These are phyloP conservation scores for Limonium bicolor DNA, from an alignment of 148 eudicot genomes.

Conservation along the genomic window DNA sequence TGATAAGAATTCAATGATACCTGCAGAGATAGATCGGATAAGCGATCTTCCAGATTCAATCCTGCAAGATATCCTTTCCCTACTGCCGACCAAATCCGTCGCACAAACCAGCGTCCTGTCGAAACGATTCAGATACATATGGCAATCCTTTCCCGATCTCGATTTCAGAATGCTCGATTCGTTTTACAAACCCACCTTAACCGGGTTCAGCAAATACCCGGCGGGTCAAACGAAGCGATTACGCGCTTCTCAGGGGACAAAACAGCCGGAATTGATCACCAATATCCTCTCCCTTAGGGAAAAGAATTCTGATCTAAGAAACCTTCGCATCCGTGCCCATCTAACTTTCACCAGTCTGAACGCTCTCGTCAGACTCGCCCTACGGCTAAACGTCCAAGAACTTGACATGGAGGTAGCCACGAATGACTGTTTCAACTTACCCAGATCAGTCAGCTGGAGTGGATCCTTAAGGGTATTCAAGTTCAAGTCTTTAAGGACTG, in stretches of 20 bases:
- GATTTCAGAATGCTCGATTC: no score
- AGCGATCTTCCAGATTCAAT: constrained; percentile 48
- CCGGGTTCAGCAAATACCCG: not conserved
- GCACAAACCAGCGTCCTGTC: constrained; percentile 35
- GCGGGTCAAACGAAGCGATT: not conserved
- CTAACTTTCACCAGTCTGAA: constrained; percentile 25
- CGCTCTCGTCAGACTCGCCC: constrained; percentile 26
- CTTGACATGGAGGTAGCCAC: constrained; percentile 40
- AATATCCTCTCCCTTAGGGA: constrained; percentile 19
- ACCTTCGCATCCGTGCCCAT: constrained; percentile 25
- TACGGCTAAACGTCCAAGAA: constrained; percentile 31
- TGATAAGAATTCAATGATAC: not conserved
- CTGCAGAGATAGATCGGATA: constrained; percentile 15
- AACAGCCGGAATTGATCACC: constrained; percentile 8
- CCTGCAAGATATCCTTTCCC: constrained; percentile 30
- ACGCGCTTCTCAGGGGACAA: not conserved
- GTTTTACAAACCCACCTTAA: no score
- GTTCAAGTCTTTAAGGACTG: constrained; percentile 24
- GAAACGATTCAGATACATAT: constrained; percentile 28
- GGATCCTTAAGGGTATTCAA: constrained; percentile 18
- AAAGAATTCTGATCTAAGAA: constrained; percentile 16
- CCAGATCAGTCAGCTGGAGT: constrained; percentile 18
- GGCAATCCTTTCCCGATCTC: constrained; percentile 51
- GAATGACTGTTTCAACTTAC: constrained; percentile 32
- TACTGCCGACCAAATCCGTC: constrained; percentile 30